Evolutionary conservation across 768 basidiomycete genomes (phyloP).

Genomic region (Russula lepida): DNA sequence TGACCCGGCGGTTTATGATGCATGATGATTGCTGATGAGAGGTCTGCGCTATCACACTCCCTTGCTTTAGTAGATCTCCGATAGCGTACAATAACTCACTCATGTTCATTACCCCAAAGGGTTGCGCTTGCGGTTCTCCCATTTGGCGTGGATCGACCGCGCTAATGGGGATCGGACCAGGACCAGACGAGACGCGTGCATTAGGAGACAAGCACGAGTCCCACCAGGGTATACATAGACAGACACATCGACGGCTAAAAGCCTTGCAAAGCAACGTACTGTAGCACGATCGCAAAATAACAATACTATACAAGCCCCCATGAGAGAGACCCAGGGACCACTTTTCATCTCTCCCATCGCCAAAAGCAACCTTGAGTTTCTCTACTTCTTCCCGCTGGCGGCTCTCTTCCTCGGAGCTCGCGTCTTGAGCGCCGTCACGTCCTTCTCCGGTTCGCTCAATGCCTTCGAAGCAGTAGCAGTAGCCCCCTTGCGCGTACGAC

Average conservation of each 20-base stretch:
- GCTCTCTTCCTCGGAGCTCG: constrained; percentile 20
- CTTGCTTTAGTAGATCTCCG: background rate
- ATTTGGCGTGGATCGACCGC: too few species aligned
- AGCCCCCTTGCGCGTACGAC: constrained; percentile 7
- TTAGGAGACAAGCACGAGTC: background rate
- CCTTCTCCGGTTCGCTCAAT: constrained; percentile 20
- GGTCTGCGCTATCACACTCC: too few species aligned
- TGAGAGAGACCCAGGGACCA: background rate
- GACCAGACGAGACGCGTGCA: background rate
- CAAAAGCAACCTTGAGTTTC: background rate
- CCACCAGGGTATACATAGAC: background rate
- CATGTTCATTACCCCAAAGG: background rate
- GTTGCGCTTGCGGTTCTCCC: too few species aligned
- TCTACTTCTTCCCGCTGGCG: constrained; percentile 11
- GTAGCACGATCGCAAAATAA: background rate
- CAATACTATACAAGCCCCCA: background rate
- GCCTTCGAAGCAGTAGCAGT: constrained; percentile 10
- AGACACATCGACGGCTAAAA: background rate
- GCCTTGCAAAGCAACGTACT: background rate
- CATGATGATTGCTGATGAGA: background rate
- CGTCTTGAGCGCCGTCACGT: constrained; percentile 14
- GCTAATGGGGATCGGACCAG: too few species aligned
- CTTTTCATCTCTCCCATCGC: background rate
- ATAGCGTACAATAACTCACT: background rate
- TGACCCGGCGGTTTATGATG: constrained; percentile 9